These are phyloP conservation scores for Pythium dissotocum DNA, from an alignment of 352 stramenopile genomes.

Conservation along the genomic window DNA sequence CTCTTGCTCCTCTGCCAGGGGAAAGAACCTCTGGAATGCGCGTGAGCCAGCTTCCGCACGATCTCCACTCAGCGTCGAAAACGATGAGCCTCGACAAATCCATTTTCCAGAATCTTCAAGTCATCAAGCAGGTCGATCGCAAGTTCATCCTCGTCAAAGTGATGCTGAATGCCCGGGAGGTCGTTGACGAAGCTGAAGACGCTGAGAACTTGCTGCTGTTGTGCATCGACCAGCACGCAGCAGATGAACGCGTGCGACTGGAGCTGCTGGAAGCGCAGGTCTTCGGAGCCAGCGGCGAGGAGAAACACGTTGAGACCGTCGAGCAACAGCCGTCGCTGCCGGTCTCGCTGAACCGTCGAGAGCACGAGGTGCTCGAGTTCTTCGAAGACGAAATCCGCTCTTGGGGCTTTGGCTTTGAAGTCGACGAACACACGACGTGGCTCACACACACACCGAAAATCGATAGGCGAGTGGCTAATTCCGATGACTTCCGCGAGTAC, in stretches of 20 bases:
- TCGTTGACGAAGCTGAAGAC: conserved; percentile 17
- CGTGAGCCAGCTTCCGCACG: conserved; percentile 9
- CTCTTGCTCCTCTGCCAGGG: neutral
- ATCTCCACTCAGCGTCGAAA: conserved; percentile 12
- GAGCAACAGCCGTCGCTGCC: conserved; percentile 49
- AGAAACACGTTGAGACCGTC: conserved; percentile 55
- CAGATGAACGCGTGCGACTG: conserved; percentile 86
- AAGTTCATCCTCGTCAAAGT: conserved; percentile 90
- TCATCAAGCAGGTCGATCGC: conserved; percentile 88
- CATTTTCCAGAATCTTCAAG: conserved; percentile 59
- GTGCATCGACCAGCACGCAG: conserved; percentile 92
- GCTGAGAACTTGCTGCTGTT: conserved; percentile 39
- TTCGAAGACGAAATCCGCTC: conserved; percentile 54
- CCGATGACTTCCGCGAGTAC: conserved; percentile 86
- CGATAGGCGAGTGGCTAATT: conserved; percentile 61
- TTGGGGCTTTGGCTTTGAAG: conserved; percentile 85
- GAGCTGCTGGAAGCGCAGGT: conserved; percentile 79
- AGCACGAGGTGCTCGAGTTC: conserved; percentile 43
- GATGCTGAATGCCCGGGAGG: conserved; percentile 8
- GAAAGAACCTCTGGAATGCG: neutral
- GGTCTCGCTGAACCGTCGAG: conserved; percentile 56
- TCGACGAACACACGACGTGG: conserved; percentile 20
- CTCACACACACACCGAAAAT: conserved; percentile 62
- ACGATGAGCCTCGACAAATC: conserved; percentile 66
- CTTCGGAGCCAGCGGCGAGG: conserved; percentile 55